Percentiles rank a stretch among this genome's conserved stretches.
Conservation (phyloP, 1,139 yeast species). For the Debaryomyces fabryi region DNA sequence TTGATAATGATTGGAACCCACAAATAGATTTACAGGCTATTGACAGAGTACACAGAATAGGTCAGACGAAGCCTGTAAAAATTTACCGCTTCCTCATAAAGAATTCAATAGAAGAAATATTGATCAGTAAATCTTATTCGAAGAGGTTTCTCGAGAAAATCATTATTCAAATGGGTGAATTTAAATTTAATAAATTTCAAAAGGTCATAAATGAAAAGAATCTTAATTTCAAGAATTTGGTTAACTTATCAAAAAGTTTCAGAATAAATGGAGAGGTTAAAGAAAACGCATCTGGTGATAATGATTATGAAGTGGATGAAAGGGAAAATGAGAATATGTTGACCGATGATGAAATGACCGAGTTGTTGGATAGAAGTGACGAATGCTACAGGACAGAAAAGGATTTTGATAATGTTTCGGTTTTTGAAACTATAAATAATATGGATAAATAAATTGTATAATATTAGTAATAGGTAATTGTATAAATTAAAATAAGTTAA, state of each 20-base stretch:
- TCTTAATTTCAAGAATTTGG: conserved; percentile 29
- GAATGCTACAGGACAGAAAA: conserved; percentile 41
- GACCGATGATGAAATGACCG: conserved; percentile 47
- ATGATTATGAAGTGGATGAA: conserved; percentile 1
- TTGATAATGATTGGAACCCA: conserved; percentile 97
- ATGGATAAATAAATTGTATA: conserved; percentile 24
- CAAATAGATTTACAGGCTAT: conserved; percentile 96
- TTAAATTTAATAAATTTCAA: conserved; percentile 51
- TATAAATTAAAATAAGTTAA: background rate
- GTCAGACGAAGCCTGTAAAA: conserved; percentile 82
- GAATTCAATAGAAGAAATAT: conserved; percentile 80
- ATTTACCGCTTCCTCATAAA: conserved; percentile 75
- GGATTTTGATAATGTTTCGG: conserved; percentile 44
- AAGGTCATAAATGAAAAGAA: conserved; percentile 18
- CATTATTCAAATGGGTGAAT: conserved; percentile 83
- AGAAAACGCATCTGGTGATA: conserved; percentile 14
- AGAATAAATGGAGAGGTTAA: conserved; percentile 13
- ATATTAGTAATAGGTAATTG: background rate
- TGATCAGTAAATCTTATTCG: conserved; percentile 73
- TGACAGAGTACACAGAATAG: conserved; percentile 93
- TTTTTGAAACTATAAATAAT: conserved; percentile 55
- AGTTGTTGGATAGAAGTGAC: conserved; percentile 55
- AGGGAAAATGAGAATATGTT: conserved; percentile 17
- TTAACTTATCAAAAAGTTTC: conserved; percentile 33
- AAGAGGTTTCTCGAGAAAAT: conserved; percentile 80